These are phyloP conservation scores for Sarocladium oryzae DNA, from an alignment of 2,329 filamentous ascomycete species.

Conservation along the genomic window DNA sequence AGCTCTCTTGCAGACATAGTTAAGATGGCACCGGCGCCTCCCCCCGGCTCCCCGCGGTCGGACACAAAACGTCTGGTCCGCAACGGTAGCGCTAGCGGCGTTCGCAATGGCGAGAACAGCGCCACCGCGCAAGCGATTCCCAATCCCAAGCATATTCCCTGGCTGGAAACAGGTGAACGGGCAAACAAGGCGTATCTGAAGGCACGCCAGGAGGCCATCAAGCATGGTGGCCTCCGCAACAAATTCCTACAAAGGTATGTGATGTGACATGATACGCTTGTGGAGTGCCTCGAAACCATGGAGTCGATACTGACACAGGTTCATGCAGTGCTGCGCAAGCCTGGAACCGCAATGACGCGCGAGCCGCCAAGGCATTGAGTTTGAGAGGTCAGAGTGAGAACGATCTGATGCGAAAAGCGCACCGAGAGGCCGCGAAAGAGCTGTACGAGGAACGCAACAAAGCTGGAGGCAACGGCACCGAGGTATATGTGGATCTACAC, in stretches of 20 bases:
- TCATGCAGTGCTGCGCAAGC: conserved; percentile 77
- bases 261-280: not conserved
- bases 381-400: conserved; percentile 95
- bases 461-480: conserved; percentile 49
- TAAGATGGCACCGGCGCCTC: conserved; percentile 88
- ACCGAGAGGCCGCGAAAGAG: conserved; percentile 85
- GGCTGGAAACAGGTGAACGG: conserved; percentile 86
- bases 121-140: conserved; percentile 76
- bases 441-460: conserved; percentile 93
- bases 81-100: conserved; percentile 58
- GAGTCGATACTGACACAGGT: not conserved
- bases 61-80: conserved; percentile 53
- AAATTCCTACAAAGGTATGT: conserved; percentile 90
- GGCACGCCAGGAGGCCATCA: conserved; percentile 90
- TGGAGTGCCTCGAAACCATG: not conserved
- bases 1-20: conserved; percentile 89
- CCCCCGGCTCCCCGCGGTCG: conserved; percentile 52
- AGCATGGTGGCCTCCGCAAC: conserved; percentile 91
- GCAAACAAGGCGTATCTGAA: conserved; percentile 94
- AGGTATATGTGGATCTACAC: conserved; percentile 93
- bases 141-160: conserved; percentile 86
- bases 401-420: conserved; percentile 92
- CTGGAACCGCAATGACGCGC: conserved; percentile 96
- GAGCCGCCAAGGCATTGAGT: conserved; percentile 90
- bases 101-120: conserved; percentile 69